Evolutionary conservation across 179 eudicot species (phyloP).

Genomic region (Spinacia oleracea): DNA sequence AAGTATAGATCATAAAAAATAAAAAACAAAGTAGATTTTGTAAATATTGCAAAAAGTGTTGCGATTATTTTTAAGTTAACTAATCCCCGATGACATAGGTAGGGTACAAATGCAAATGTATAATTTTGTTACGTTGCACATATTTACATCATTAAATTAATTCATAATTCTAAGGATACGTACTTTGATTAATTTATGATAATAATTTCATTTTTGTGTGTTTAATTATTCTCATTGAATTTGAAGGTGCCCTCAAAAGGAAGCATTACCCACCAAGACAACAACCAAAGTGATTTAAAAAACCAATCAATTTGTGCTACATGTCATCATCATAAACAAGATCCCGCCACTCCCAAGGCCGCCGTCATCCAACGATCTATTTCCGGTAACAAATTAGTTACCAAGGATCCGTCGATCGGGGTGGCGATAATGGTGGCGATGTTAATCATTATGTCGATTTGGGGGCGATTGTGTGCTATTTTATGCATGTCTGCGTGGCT

Average conservation of each 20-base stretch:
- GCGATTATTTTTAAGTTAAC: too few relatives aligned
- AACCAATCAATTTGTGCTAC: neutral
- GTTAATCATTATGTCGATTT: constrained; percentile 23
- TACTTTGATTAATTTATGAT: too few relatives aligned
- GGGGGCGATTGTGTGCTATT: constrained; percentile 33
- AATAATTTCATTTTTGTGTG: neutral
- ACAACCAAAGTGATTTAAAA: neutral
- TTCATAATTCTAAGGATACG: neutral
- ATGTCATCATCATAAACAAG: neutral
- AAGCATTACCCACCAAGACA: neutral
- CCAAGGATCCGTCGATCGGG: constrained; percentile 24
- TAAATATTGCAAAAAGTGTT: too few relatives aligned
- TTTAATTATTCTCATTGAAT: too few relatives aligned
- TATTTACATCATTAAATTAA: neutral
- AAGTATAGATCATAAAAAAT: too few relatives aligned
- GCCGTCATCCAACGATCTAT: neutral
- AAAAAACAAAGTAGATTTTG: too few relatives aligned
- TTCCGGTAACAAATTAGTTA: neutral
- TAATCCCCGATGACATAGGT: neutral
- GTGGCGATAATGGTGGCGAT: constrained; percentile 19
- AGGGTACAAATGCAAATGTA: neutral
- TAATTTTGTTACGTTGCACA: neutral
- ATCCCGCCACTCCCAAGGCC: neutral
- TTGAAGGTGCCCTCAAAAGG: neutral
- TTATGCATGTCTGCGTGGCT: constrained; percentile 37